phyloP scores from a whole-genome alignment of 306 rosid species.

The Astragalus membranaceus region DNA sequence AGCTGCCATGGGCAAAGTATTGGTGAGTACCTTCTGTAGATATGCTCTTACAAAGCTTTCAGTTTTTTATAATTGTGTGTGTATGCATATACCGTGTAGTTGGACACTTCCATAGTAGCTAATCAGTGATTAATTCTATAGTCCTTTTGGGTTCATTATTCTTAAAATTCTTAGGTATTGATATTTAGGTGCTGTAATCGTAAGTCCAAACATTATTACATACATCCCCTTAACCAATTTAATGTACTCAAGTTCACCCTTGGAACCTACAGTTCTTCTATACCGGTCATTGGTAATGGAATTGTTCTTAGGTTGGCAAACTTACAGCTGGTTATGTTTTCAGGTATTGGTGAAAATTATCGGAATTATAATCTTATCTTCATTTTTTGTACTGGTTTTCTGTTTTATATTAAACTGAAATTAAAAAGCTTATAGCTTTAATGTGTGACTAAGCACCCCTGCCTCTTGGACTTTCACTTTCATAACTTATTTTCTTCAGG shows the following conservation, averaged over 20 bases:
- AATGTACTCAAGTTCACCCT: slow-evolving; percentile 6
- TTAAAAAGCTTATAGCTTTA: neutral
- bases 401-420: neutral
- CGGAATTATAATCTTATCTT: neutral
- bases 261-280: slow-evolving; percentile 6
- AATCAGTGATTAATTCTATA: neutral
- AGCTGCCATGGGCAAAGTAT: slow-evolving; percentile 74
- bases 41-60: neutral
- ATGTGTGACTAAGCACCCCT: neutral
- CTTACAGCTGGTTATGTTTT: neutral
- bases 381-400: neutral
- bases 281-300: neutral
- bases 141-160: slow-evolving; percentile 6
- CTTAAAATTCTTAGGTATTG: neutral
- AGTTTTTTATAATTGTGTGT: neutral
- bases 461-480: neutral
- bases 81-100: neutral
- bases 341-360: slow-evolving; percentile 6
- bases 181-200: slow-evolving; percentile 11
- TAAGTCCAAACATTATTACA: neutral
- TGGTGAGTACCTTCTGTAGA: slow-evolving; percentile 55
- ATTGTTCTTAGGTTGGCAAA: slow-evolving; percentile 11
- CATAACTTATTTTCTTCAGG: neutral
- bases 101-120: slow-evolving; percentile 5
- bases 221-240: neutral